Evolutionary conservation across 2,329 filamentous ascomycete genomes (phyloP).

Genomic region (Byssothecium circinans): DNA sequence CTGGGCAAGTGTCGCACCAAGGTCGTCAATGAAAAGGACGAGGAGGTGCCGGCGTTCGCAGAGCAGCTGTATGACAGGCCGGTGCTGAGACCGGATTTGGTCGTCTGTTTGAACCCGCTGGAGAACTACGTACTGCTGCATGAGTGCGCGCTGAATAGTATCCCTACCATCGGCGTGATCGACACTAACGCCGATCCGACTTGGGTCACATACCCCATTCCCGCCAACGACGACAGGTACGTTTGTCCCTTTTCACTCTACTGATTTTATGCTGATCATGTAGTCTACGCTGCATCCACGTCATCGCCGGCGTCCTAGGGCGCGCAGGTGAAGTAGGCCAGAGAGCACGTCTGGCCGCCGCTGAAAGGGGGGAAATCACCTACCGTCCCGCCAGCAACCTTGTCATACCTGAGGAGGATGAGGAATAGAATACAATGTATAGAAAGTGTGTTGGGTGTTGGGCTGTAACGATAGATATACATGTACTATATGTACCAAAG

Average conservation of each 20-base stretch:
- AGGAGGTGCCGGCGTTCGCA: slow-evolving; percentile 65
- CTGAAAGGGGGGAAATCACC: slow-evolving; percentile 63
- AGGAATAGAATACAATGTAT: slow-evolving; percentile 2
- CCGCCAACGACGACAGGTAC: slow-evolving; percentile 92
- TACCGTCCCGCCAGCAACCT: slow-evolving; percentile 49
- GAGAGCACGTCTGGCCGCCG: slow-evolving; percentile 64
- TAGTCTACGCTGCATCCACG: slow-evolving; percentile 76
- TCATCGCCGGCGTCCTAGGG: slow-evolving; percentile 84
- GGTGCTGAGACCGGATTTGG: slow-evolving; percentile 81
- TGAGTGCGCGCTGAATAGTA: slow-evolving; percentile 83
- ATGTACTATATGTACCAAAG: too few relatives aligned
- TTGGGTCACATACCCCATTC: slow-evolving; percentile 95
- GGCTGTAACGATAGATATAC: too few relatives aligned
- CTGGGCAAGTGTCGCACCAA: slow-evolving; percentile 69
- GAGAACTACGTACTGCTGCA: slow-evolving; percentile 91
- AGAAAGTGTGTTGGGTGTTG: neutral
- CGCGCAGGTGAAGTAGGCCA: slow-evolving; percentile 81
- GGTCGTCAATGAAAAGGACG: slow-evolving; percentile 76
- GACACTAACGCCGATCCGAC: slow-evolving; percentile 92
- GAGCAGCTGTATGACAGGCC: slow-evolving; percentile 63
- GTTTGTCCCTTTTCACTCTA: slow-evolving; percentile 20
- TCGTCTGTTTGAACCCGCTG: slow-evolving; percentile 87
- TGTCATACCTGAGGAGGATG: slow-evolving; percentile 18
- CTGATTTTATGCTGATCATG: slow-evolving; percentile 8
- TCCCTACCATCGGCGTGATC: slow-evolving; percentile 92